These are phyloP conservation scores for Plasmodium reichenowi DNA, from an alignment of 169 alveolate genomes.

Conservation along the genomic window DNA sequence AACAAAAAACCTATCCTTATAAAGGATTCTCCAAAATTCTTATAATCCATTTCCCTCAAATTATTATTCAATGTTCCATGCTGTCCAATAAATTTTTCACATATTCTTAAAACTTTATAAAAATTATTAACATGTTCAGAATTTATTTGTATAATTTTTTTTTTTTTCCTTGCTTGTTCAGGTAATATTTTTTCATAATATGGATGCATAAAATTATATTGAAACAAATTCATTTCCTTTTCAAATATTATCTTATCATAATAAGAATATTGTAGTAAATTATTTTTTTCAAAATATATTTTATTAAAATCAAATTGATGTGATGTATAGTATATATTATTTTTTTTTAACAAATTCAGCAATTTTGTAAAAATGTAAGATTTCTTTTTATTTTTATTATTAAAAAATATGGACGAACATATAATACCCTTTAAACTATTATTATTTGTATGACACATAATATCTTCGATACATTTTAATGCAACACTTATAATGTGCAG, in stretches of 20 bases:
- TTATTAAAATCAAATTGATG: constrained; percentile 35
- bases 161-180: background rate
- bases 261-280: background rate
- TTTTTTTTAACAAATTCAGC: constrained; percentile 39
- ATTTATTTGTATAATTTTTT: constrained; percentile 19
- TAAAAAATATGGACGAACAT: constrained; percentile 26
- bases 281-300: constrained; percentile 38
- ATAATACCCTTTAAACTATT: constrained; percentile 11
- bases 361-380: constrained; percentile 14
- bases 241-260: too few relatives aligned
- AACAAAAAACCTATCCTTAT: constrained; percentile 56
- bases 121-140: constrained; percentile 32
- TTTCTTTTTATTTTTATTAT: constrained; percentile 43
- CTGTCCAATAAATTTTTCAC: constrained; percentile 18
- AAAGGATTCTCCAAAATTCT: background rate
- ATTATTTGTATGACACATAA: constrained; percentile 18
- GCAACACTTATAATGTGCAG: constrained; percentile 31
- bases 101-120: constrained; percentile 35
- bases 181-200: too few relatives aligned
- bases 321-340: background rate
- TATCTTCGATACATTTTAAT: constrained; percentile 35
- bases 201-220: too few relatives aligned
- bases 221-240: too few relatives aligned
- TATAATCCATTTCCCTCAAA: constrained; percentile 6
- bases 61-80: constrained; percentile 40